Evolutionary conservation across 2,329 filamentous ascomycete genomes (phyloP).

Genomic region (Nothophoma quercina): DNA sequence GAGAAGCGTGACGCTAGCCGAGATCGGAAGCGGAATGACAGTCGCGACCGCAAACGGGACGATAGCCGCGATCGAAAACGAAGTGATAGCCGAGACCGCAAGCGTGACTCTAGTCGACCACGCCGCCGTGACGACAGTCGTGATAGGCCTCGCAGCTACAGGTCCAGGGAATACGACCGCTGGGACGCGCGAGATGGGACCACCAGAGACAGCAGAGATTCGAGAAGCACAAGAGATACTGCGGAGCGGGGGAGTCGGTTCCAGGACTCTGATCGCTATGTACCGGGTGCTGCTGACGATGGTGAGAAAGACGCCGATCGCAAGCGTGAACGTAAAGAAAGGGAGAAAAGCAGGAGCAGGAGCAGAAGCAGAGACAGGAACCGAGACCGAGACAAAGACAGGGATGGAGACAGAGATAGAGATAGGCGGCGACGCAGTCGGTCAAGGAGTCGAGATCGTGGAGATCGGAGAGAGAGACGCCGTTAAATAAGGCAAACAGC

Average conservation of each 20-base stretch:
- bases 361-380: conserved; percentile 22
- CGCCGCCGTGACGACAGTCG: conserved; percentile 49
- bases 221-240: conserved; percentile 8
- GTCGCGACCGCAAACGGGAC: conserved; percentile 13
- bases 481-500: not conserved
- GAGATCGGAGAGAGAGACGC: conserved; percentile 5
- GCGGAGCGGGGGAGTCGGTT: conserved; percentile 29
- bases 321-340: conserved; percentile 34
- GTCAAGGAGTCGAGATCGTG: conserved; percentile 28
- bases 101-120: conserved; percentile 31
- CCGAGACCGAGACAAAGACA: conserved; percentile 14
- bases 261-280: conserved; percentile 44
- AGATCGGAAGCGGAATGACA: conserved; percentile 12
- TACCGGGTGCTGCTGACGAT: conserved; percentile 25
- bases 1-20: conserved; percentile 27
- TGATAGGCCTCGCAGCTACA: conserved; percentile 46
- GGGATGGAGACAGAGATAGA: conserved; percentile 16
- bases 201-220: conserved; percentile 4
- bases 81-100: conserved; percentile 24
- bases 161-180: conserved; percentile 53
- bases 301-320: conserved; percentile 29
- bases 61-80: conserved; percentile 37
- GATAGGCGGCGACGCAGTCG: conserved; percentile 27
- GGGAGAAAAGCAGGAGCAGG: conserved; percentile 31
- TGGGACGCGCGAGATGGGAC: conserved; percentile 34